Conservation (phyloP, 208 protist species). For the Acanthamoeba sp. region DNA sequence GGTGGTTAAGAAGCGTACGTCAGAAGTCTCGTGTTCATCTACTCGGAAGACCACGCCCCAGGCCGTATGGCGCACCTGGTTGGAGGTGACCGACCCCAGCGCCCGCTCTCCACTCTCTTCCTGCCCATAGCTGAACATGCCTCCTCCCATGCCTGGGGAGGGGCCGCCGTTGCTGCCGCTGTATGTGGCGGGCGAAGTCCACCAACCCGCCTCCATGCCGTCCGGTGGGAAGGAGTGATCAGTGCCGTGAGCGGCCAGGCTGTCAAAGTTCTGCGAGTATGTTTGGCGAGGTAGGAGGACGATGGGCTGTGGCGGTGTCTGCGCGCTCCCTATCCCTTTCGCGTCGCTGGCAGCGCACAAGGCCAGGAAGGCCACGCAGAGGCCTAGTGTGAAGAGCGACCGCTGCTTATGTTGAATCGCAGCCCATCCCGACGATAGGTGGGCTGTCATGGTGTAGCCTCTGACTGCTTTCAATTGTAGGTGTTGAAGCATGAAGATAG, state of each 20-base stretch:
- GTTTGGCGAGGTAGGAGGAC: not conserved
- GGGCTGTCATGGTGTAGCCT: too few species aligned
- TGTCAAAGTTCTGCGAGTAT: not conserved
- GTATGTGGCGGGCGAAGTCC: not conserved
- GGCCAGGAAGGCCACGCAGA: too few species aligned
- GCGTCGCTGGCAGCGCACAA: too few species aligned
- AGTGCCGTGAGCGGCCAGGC: not conserved
- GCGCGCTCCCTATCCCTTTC: not conserved
- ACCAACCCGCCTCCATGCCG: not conserved
- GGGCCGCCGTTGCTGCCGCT: not conserved
- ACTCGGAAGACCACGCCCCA: not conserved
- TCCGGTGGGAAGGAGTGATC: not conserved
- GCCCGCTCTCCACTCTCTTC: not conserved
- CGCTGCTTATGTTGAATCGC: too few species aligned
- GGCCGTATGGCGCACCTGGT: not conserved
- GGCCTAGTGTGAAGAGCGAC: too few species aligned
- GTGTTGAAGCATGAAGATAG: too few species aligned
- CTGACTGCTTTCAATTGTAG: too few species aligned
- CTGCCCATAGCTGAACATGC: constrained; percentile 16
- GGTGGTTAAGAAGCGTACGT: not conserved
- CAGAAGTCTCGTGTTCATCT: not conserved
- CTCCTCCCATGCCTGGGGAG: not conserved
- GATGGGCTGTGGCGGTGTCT: not conserved
- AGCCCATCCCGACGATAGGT: too few species aligned
- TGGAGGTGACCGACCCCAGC: not conserved